Percentiles rank a stretch among this genome's conserved stretches.
phyloP scores from a whole-genome alignment of 2,329 filamentous ascomycete species.

The Xylariales sp. region DNA sequence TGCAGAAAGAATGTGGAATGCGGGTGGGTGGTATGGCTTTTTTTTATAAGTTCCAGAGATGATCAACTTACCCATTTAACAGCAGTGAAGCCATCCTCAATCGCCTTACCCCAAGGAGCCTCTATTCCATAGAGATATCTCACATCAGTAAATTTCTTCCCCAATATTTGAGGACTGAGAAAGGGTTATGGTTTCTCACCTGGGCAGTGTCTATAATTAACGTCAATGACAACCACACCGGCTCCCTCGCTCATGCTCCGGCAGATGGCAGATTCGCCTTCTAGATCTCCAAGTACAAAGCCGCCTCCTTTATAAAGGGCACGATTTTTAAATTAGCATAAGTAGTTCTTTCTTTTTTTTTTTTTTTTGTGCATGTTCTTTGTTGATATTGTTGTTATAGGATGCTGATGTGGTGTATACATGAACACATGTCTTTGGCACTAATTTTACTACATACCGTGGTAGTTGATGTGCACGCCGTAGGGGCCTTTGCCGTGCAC shows the following conservation, averaged over 20 bases:
- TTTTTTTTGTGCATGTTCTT: too few relatives aligned
- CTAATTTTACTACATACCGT: constrained; percentile 24
- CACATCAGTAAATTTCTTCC: too few relatives aligned
- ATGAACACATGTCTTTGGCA: too few relatives aligned
- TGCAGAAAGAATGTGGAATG: not conserved
- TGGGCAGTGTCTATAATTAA: constrained; percentile 34
- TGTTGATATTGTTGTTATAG: too few relatives aligned
- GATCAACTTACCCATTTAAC: constrained; percentile 31
- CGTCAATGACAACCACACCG: constrained; percentile 31
- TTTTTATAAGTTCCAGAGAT: too few relatives aligned
- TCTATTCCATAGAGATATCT: too few relatives aligned
- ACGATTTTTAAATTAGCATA: too few relatives aligned
- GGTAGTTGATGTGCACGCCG: constrained; percentile 29
- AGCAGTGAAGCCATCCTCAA: constrained; percentile 31
- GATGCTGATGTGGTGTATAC: too few relatives aligned
- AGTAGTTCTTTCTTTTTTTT: too few relatives aligned
- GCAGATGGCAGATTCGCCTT: constrained; percentile 27
- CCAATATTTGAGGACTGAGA: too few relatives aligned
- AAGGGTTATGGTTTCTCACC: constrained; percentile 21
- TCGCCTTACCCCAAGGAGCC: constrained; percentile 27
- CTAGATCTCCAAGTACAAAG: constrained; percentile 30
- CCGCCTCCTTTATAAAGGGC: constrained; percentile 25
- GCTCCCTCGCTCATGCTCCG: constrained; percentile 30
- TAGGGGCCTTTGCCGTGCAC: constrained; percentile 25
- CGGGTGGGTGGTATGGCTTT: too few relatives aligned